These are phyloP conservation scores for Fonsecaea pedrosoi DNA, from an alignment of 2,329 filamentous ascomycete genomes.

Conservation along the genomic window DNA sequence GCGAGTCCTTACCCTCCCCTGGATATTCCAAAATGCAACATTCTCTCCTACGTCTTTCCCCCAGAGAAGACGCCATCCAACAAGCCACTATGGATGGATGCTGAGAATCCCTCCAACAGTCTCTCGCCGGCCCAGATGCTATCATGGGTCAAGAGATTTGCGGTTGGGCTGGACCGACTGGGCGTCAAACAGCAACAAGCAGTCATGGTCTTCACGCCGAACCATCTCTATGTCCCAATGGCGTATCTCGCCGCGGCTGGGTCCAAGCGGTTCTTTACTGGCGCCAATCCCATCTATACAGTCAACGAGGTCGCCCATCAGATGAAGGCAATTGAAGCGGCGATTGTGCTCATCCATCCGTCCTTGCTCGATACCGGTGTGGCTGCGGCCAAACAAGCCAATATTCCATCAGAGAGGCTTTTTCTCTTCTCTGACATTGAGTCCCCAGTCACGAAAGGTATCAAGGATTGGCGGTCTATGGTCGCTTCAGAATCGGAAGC, in stretches of 20 bases:
- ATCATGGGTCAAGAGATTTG: constrained; percentile 71
- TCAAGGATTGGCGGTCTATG: constrained; percentile 41
- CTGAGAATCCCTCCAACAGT: constrained; percentile 65
- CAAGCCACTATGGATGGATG: constrained; percentile 62
- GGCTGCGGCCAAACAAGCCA: constrained; percentile 41
- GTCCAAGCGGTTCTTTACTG: constrained; percentile 61
- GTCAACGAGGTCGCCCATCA: constrained; percentile 60
- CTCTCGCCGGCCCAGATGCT: constrained; percentile 67
- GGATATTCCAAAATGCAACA: constrained; percentile 51
- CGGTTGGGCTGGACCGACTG: constrained; percentile 65
- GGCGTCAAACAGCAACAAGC: constrained; percentile 70
- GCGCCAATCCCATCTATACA: constrained; percentile 61
- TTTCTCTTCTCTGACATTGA: constrained; percentile 40
- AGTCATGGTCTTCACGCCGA: constrained; percentile 72
- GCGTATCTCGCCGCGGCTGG: constrained; percentile 50
- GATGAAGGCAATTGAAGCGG: constrained; percentile 59
- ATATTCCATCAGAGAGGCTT: constrained; percentile 34
- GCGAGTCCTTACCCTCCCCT: constrained; percentile 36
- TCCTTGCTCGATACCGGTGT: constrained; percentile 53
- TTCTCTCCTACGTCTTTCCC: constrained; percentile 56
- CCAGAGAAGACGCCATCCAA: constrained; percentile 45
- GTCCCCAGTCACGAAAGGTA: constrained; percentile 51
- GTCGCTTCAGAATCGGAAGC: constrained; percentile 55
- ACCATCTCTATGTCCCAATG: constrained; percentile 71
- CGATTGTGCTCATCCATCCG: constrained; percentile 59